Conservation (phyloP, 2,329 filamentous ascomycete species). For the Claviceps sp. region DNA sequence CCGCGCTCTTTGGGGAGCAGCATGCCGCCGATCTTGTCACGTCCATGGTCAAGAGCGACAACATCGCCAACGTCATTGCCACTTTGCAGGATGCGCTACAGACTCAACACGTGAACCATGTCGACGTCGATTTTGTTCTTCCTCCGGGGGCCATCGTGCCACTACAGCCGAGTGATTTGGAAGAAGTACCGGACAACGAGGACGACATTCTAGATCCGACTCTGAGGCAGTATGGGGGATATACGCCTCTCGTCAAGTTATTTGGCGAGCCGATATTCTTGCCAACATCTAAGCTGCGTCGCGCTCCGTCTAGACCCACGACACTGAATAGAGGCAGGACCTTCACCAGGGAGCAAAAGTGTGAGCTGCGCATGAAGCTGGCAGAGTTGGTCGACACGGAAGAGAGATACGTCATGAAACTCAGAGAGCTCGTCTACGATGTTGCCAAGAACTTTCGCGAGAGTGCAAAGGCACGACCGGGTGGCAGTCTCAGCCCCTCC, state of each 20-base stretch:
- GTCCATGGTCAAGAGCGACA: constrained; percentile 71
- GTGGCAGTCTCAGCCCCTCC: constrained; percentile 55
- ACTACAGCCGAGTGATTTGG: constrained; percentile 43
- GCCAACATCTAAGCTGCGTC: constrained; percentile 69
- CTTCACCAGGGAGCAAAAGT: constrained; percentile 70
- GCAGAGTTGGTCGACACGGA: constrained; percentile 86
- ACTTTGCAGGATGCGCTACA: constrained; percentile 64
- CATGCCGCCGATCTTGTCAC: constrained; percentile 86
- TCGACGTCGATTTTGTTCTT: constrained; percentile 78
- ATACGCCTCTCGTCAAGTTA: constrained; percentile 61
- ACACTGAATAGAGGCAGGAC: constrained; percentile 64
- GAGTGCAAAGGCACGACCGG: constrained; percentile 44
- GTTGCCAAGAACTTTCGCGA: constrained; percentile 70
- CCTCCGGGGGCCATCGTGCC: constrained; percentile 65
- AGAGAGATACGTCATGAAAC: constrained; percentile 80
- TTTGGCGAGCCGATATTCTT: constrained; percentile 78
- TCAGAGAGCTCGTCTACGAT: constrained; percentile 69
- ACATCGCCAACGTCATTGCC: constrained; percentile 56
- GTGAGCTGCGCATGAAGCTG: constrained; percentile 76
- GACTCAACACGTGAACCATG: constrained; percentile 68
- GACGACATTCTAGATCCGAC: constrained; percentile 53
- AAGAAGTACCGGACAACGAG: constrained; percentile 47
- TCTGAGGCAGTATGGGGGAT: constrained; percentile 59
- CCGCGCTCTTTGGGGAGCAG: constrained; percentile 71
- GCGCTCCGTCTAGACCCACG: constrained; percentile 77